Percentiles rank a stretch among this genome's conserved stretches.
Evolutionary conservation across 371 early-diverging fungal genomes (phyloP).

Genomic region (Mortierella sp.): DNA sequence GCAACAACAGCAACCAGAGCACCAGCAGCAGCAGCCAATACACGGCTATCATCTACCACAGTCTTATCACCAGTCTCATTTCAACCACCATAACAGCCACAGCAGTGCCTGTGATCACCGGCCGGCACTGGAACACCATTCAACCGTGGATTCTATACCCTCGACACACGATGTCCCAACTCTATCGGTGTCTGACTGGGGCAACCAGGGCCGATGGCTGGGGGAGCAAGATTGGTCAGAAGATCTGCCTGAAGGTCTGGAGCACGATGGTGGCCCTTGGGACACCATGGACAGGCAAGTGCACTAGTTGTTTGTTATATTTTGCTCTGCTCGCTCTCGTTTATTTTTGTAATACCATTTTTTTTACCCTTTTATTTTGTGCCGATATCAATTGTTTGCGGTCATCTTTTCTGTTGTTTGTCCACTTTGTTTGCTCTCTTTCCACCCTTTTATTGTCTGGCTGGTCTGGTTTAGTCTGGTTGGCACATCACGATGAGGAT

Average conservation of each 20-base stretch:
- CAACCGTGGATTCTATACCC: constrained; percentile 33
- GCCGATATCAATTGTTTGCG: not conserved
- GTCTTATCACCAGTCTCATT: constrained; percentile 11
- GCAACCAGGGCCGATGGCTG: constrained; percentile 45
- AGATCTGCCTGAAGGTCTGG: constrained; percentile 53
- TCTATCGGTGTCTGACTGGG: constrained; percentile 45
- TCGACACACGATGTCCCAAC: constrained; percentile 44
- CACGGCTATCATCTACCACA: constrained; percentile 6
- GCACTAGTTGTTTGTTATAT: not conserved
- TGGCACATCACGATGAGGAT: not conserved
- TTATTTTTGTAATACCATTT: not conserved
- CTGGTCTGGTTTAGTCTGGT: not conserved
- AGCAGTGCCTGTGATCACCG: constrained; percentile 22
- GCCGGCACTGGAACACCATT: constrained; percentile 15
- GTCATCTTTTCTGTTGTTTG: not conserved
- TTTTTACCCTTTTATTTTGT: constrained; percentile 8
- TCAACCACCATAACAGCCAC: constrained; percentile 1
- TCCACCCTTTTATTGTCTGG: not conserved
- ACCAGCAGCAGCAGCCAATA: not conserved
- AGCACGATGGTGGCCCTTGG: constrained; percentile 53
- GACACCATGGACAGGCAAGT: constrained; percentile 51
- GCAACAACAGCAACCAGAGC: not conserved
- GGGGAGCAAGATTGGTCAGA: constrained; percentile 52
- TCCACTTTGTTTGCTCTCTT: not conserved
- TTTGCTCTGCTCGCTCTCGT: no score